Base-by-base conservation (phyloP, 192 early-diverging fungal species). In the Coemansia sp. region DNA sequence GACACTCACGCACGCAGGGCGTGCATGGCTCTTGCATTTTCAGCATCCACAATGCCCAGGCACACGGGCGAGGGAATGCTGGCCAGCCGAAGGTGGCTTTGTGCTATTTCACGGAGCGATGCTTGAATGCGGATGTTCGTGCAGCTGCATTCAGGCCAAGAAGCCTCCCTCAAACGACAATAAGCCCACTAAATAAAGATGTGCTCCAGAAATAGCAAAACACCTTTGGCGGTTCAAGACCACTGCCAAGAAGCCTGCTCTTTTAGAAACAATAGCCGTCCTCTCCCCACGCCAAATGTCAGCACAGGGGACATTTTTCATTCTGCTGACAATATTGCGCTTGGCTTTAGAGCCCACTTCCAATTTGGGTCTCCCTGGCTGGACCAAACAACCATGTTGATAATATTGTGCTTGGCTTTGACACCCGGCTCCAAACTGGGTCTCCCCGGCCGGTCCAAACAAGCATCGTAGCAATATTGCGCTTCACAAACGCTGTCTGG, bases 1-100 rank as follows among this genome's bases (percentile, higher is more conserved):
- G 53, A 25, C 12, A 29, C 53, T 32, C 2, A 29, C 53, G 29
- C 29, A 29, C 24, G 53, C 53, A 55, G 50, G 22, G 25, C 25
- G 27, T 55, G 53, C 53, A 55, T 29, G 25, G 25, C 29, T 24
- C 53, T 45, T 55, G 53, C 53, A 15, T 55, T 55, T 53, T 25
- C 21, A 25, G 23, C 53, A 55, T 25, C 24, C 53, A 55, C 53
- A 29, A 55, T 55, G 53, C 53, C 24, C 24, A 29, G 15, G 53
- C 24, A 15, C 23, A 55, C 21, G n/a, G 19, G 23, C 14, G 53
- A 25, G 22, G 53, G 53, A 45, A n/a, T 12, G 41, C 11, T 12
- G 41, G 41, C 11, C 41, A 45, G 15, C 41, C 11, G 15, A 45
- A 12, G 41, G 41, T 45, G 41, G 41, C 41, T 45, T 45, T 45